Base-by-base conservation (phyloP, 2,329 filamentous ascomycete genomes). In the Hymenoscyphus occultus region DNA sequence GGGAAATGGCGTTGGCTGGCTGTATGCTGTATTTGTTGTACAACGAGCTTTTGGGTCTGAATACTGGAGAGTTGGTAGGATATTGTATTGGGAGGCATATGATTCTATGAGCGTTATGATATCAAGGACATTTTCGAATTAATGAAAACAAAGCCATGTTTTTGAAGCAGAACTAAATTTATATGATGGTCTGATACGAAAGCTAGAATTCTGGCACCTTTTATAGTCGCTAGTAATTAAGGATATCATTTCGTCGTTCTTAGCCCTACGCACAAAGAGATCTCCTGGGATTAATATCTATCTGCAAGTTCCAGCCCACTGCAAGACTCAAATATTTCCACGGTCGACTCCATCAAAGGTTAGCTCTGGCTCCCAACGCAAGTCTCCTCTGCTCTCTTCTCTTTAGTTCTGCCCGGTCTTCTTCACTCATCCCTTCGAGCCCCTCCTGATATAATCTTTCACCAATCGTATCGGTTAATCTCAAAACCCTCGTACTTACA, bases 401-500 rank as follows among this genome's bases (percentile, higher is more conserved):
- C 72, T 77, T 81, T 71, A 74, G 79, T 68, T 78, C 77, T 60
- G 84, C 71, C 51, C 76, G 77, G 65, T 87, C 85, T 71, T 86
- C 84, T 6, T 76, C 74, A 65, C 78, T 85, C 64, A 86, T 67
- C 48, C 69, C 63, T 65, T 70, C 66, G 57, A 73, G 73, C 9
- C 70, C 73, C 19, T 84, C 83, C 48, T 83, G 83, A 77, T 91
- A 97, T 22, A 98, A 76, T 65, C 83, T 82, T 61, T 80, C 77
- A 0, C 92, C 93, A 10, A 97, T 82, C 58, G 83, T 77, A 73
- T 96, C 93, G 9, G 90, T 89, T 70, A 98, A 82, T 6, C 82
- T 81, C 45, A 98, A 78, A 12, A 99, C 94, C 22, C 95, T 84
- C 13, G 85, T 90, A 71, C 89, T 90, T 2, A 98, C 93, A 0